These are phyloP conservation scores for Centaurea solstitialis DNA, from an alignment of 129 eudicot genomes.

Conservation along the genomic window DNA sequence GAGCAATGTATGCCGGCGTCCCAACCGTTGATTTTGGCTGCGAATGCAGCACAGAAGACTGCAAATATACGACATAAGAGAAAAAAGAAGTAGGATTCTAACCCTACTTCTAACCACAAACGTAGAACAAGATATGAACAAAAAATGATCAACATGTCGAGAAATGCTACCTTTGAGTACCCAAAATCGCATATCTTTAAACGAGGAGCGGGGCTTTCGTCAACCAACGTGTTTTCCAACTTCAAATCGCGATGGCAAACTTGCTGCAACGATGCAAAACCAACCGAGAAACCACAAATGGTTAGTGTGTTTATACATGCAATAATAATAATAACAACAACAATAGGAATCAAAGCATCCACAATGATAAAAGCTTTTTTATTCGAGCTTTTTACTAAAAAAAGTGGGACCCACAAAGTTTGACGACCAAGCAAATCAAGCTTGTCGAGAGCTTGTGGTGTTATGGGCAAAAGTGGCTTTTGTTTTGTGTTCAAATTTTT, in stretches of 20 bases:
- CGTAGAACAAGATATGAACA: background rate
- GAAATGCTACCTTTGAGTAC: constrained; percentile 63
- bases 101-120: background rate
- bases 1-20: constrained; percentile 97
- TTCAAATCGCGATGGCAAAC: constrained; percentile 82
- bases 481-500: too few species aligned
- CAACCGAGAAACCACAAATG: constrained; percentile 4
- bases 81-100: background rate
- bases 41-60: constrained; percentile 93
- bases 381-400: background rate
- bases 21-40: constrained; percentile 98
- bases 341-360: background rate
- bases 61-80: constrained; percentile 13
- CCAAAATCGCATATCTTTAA: constrained; percentile 83
- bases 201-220: constrained; percentile 75
- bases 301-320: background rate
- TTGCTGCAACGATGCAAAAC: constrained; percentile 52
- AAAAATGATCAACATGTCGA: background rate
- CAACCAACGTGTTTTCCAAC: constrained; percentile 73
- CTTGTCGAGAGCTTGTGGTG: background rate
- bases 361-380: background rate
- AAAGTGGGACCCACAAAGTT: background rate
- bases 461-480: too few species aligned
- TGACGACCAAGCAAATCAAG: background rate
- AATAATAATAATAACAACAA: background rate